Conservation (phyloP, 805 yeast species). For the Pichia sporocuriosa region DNA sequence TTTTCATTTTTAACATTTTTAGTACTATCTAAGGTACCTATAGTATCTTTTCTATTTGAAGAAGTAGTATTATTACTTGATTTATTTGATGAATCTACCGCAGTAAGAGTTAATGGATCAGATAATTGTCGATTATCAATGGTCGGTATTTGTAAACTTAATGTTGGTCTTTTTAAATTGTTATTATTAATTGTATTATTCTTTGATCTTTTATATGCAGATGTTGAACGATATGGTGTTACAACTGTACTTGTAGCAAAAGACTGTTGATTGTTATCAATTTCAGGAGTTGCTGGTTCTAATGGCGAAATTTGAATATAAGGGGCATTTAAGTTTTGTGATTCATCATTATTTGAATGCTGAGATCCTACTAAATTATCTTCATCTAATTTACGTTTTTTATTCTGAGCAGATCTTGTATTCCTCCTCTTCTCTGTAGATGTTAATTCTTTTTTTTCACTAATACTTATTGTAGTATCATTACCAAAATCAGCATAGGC, state of each 20-base stretch:
- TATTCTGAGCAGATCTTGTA: neutral
- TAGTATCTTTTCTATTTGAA: constrained; percentile 1
- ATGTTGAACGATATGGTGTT: constrained; percentile 6
- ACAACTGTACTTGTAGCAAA: neutral
- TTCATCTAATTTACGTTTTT: too few relatives aligned
- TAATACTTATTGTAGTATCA: too few relatives aligned
- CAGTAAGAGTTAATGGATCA: constrained; percentile 23
- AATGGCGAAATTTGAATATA: constrained; percentile 1
- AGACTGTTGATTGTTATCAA: neutral
- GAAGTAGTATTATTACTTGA: neutral
- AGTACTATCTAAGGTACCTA: constrained; percentile 5
- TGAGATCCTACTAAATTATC: too few relatives aligned
- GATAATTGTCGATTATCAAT: constrained; percentile 30
- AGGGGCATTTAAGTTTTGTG: too few relatives aligned
- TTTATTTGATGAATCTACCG: constrained; percentile 9
- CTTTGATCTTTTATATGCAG: constrained; percentile 3
- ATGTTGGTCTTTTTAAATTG: constrained; percentile 41
- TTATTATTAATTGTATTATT: neutral
- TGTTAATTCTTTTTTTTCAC: too few relatives aligned
- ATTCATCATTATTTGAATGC: too few relatives aligned
- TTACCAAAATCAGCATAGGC: too few relatives aligned
- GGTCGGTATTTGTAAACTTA: constrained; percentile 61
- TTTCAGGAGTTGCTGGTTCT: constrained; percentile 4
- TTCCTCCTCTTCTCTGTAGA: neutral
- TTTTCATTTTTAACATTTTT: neutral